Conservation (phyloP, 2,329 filamentous ascomycete genomes). For the Acrodontium crateriforme region DNA sequence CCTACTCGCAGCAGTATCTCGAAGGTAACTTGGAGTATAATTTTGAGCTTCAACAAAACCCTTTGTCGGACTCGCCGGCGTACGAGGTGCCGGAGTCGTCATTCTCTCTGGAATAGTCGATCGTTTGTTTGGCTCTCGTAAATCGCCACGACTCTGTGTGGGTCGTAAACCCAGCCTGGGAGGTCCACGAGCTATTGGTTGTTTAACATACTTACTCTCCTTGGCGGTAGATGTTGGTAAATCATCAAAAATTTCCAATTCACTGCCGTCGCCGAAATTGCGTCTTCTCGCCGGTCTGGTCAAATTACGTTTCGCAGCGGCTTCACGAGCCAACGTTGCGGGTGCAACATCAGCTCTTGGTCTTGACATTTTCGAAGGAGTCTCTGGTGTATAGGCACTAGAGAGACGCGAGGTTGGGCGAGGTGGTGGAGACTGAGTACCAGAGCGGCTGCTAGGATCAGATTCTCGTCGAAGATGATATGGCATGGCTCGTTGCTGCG, state of each 20-base stretch:
- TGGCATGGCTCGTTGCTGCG: conserved; percentile 47
- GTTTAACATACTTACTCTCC: conserved; percentile 72
- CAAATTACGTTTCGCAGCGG: conserved; percentile 53
- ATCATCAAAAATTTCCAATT: conserved; percentile 89
- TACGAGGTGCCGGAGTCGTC: conserved; percentile 30
- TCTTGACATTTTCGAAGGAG: conserved; percentile 30
- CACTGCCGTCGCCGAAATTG: conserved; percentile 81
- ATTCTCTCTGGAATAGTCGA: conserved; percentile 28
- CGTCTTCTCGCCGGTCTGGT: conserved; percentile 56
- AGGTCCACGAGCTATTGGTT: conserved; percentile 55
- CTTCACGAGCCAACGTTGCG: conserved; percentile 36
- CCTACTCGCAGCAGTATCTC: conserved; percentile 52
- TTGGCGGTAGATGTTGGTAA: conserved; percentile 71
- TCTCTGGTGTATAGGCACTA: conserved; percentile 35
- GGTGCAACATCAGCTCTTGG: conserved; percentile 30
- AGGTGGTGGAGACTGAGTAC: conserved; percentile 32
- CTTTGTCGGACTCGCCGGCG: conserved; percentile 43
- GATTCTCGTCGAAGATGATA: conserved; percentile 71
- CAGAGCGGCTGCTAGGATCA: conserved; percentile 39
- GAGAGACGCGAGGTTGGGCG: conserved; percentile 35
- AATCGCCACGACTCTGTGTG: conserved; percentile 17
- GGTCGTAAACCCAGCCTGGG: conserved; percentile 36
- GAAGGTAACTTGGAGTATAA: conserved; percentile 47
- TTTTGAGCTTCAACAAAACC: conserved; percentile 27
- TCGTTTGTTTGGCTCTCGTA: conserved; percentile 16